Evolutionary conservation across 2,329 filamentous ascomycete species (phyloP).

Genomic region (Colletotrichum theobromicola): DNA sequence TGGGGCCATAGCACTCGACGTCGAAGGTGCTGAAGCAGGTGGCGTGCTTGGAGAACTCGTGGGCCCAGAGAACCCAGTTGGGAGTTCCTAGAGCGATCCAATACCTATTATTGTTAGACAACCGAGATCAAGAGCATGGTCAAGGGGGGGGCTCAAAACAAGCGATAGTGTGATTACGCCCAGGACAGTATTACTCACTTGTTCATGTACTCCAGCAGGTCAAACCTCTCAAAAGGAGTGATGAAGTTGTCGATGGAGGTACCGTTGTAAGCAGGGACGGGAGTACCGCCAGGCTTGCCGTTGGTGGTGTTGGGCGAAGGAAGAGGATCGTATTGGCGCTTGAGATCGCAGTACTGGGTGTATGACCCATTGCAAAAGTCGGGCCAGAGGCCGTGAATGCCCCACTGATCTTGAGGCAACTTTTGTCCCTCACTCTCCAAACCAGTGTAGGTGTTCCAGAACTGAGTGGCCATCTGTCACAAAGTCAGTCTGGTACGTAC

Average conservation of each 20-base stretch:
- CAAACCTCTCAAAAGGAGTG: conserved; percentile 59
- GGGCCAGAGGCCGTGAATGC: conserved; percentile 65
- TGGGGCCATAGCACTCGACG: conserved; percentile 66
- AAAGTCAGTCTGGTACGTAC: neutral
- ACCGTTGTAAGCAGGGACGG: conserved; percentile 64
- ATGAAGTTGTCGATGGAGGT: conserved; percentile 64
- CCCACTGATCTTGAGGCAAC: conserved; percentile 62
- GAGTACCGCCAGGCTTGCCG: conserved; percentile 53
- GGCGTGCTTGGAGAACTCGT: conserved; percentile 72
- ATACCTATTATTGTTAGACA: conserved; percentile 35
- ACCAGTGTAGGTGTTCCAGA: conserved; percentile 70
- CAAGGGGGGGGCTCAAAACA: neutral
- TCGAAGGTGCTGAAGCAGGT: conserved; percentile 73
- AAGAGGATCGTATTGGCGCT: conserved; percentile 66
- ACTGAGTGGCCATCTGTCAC: conserved; percentile 60
- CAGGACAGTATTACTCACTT: conserved; percentile 37
- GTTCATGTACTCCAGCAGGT: conserved; percentile 70
- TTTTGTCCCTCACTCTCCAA: conserved; percentile 62
- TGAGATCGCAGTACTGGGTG: conserved; percentile 71
- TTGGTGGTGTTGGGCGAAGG: conserved; percentile 69
- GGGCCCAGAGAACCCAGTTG: conserved; percentile 67
- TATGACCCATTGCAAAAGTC: conserved; percentile 59
- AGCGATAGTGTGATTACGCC: neutral
- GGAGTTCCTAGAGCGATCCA: conserved; percentile 64
- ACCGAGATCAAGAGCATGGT: neutral